Base-by-base conservation (phyloP, 2,329 filamentous ascomycete species). In the Pseudogymnoascus sp. region DNA sequence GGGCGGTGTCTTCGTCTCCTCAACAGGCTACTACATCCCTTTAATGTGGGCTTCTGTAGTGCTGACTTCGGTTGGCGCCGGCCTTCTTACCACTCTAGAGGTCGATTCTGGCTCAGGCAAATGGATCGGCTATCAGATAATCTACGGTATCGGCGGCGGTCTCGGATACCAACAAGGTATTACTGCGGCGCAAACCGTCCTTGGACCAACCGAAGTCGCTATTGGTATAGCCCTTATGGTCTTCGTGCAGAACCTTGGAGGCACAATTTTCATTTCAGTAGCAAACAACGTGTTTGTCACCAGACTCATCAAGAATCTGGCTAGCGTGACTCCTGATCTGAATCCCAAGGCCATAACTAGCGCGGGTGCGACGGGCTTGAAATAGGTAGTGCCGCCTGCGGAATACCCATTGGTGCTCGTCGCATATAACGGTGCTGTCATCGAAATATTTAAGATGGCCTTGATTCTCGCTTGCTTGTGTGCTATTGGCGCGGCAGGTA, bases 181-280 rank as follows among this genome's bases (percentile, higher is more conserved):
- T 17, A 67, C 74, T 59, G 71, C 70, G 9, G 69, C 69, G 0
- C 72, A 73, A 63, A 68, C 70, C 6, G 69, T 71, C 2, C 66
- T 74, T n/a, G 68, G 67, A 2, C 64, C 71, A 1, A 72, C 74
- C 0, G 77, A 80, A 57, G 69, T 80, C 3, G 72, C 78, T 0
- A 74, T 79, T 17, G 78, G 77, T 50, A 78, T 76, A 1, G 74
- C 78, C 0, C 70, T 73, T 4, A 74, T 80, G 9, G 73, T 80
- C n/a, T 75, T 76, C 2, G 71, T 74, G 15, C 78, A 79, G 66
- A 76, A 74, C 15, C 71, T 80, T 0, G 78, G 77, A 5, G 78
- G 77, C n/a, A 77, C 78, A 1, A 67, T 80, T 9, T 80, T 80
- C 65, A 74, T 80, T n/a, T 78, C 78, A 4, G 75, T 78, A 28